Evolutionary conservation across 1,139 yeast species (phyloP).

Genomic region (Kluyveromyces marxianus): DNA sequence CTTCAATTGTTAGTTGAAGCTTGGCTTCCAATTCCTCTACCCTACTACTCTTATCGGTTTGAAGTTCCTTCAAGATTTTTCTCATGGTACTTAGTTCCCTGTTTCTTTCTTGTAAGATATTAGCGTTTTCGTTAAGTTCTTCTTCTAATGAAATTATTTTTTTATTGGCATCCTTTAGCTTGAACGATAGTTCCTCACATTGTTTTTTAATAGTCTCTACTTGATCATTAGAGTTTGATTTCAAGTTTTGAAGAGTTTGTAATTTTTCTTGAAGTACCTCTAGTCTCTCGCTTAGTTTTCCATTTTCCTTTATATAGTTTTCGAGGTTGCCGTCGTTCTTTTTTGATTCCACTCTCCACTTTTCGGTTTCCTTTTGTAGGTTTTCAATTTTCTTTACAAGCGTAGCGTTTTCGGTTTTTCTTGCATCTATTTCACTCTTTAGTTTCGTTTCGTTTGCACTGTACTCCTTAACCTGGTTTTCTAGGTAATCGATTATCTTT

Average conservation of each 20-base stretch:
- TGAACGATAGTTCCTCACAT: slow-evolving; percentile 67
- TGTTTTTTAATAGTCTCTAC: slow-evolving; percentile 59
- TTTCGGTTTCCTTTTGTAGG: slow-evolving; percentile 33
- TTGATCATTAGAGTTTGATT: slow-evolving; percentile 44
- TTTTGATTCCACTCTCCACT: slow-evolving; percentile 35
- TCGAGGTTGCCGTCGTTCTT: slow-evolving; percentile 39
- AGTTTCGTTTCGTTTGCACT: slow-evolving; percentile 25
- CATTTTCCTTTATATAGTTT: slow-evolving; percentile 47
- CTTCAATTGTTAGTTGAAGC: slow-evolving; percentile 43
- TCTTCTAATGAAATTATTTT: slow-evolving; percentile 67
- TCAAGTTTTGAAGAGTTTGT: slow-evolving; percentile 41
- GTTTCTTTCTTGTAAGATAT: slow-evolving; percentile 68
- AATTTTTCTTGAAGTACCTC: slow-evolving; percentile 46
- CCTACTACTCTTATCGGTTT: slow-evolving; percentile 47
- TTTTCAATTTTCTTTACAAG: slow-evolving; percentile 25
- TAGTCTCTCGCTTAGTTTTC: slow-evolving; percentile 42
- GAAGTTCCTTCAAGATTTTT: slow-evolving; percentile 59
- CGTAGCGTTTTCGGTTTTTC: slow-evolving; percentile 25
- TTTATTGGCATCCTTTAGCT: slow-evolving; percentile 54
- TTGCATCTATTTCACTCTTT: slow-evolving; percentile 16
- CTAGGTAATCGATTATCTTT: slow-evolving; percentile 40
- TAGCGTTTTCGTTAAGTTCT: slow-evolving; percentile 67
- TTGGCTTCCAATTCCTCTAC: slow-evolving; percentile 41
- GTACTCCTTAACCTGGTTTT: slow-evolving; percentile 35
- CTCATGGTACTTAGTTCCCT: slow-evolving; percentile 72